A percentile compares a stretch with the other conserved stretches of the same genome.
Conservation (phyloP, 2,329 filamentous ascomycete species). For the Onygenales sp. region DNA sequence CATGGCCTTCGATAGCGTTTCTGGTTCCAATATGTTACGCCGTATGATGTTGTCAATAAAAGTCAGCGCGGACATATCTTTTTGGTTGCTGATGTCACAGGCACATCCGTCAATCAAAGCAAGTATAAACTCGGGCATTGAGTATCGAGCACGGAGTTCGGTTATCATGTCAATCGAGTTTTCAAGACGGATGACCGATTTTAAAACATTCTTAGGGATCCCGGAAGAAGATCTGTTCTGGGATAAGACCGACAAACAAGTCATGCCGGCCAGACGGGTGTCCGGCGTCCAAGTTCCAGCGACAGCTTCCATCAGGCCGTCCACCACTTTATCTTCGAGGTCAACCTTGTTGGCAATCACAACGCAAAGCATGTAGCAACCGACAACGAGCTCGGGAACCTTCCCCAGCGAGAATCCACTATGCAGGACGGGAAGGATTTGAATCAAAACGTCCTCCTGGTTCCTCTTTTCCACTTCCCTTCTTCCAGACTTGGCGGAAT, state of each 20-base stretch:
- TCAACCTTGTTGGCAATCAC: slow-evolving; percentile 76
- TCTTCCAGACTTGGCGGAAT: slow-evolving; percentile 65
- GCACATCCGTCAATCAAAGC: slow-evolving; percentile 28
- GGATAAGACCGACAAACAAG: slow-evolving; percentile 71
- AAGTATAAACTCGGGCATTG: slow-evolving; percentile 25
- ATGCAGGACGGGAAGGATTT: slow-evolving; percentile 60
- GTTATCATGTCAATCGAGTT: slow-evolving; percentile 23
- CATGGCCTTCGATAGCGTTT: slow-evolving; percentile 23
- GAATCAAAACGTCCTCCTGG: slow-evolving; percentile 66
- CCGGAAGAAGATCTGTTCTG: slow-evolving; percentile 65
- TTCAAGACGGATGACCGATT: slow-evolving; percentile 32
- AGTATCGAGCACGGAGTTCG: slow-evolving; percentile 25
- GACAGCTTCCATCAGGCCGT: slow-evolving; percentile 82
- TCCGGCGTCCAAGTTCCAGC: slow-evolving; percentile 66
- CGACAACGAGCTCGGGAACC: slow-evolving; percentile 69
- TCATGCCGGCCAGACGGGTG: slow-evolving; percentile 62
- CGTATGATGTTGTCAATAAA: slow-evolving; percentile 30
- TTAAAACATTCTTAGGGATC: slow-evolving; percentile 61
- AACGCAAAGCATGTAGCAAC: slow-evolving; percentile 83
- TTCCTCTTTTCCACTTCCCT: slow-evolving; percentile 67
- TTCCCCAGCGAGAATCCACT: slow-evolving; percentile 67
- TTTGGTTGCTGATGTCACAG: slow-evolving; percentile 22
- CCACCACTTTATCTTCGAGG: slow-evolving; percentile 69
- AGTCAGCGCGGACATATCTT: slow-evolving; percentile 36
- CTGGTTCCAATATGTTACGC: slow-evolving; percentile 20